Conservation (phyloP, 345 rosid species). For the Camelina laxa region DNA sequence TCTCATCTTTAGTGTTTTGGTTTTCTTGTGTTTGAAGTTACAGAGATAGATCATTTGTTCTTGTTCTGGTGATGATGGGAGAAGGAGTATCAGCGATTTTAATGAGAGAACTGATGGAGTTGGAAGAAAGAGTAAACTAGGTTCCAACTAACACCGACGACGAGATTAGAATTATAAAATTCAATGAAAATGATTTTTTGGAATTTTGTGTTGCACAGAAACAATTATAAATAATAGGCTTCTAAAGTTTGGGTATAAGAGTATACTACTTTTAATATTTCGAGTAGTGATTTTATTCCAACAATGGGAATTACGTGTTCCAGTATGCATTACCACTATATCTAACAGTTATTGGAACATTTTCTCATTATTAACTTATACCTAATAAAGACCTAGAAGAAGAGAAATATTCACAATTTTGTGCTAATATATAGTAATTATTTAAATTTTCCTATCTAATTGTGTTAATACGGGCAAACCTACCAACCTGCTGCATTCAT, state of each 20-base stretch:
- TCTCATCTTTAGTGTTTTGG: slow-evolving; percentile 34
- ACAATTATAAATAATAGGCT: slow-evolving; percentile 13
- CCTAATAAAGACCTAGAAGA: not conserved
- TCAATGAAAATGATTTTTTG: slow-evolving; percentile 7
- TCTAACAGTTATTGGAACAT: not conserved
- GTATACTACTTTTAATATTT: not conserved
- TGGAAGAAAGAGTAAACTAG: slow-evolving; percentile 24
- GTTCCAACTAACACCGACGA: slow-evolving; percentile 38
- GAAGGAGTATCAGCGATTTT: slow-evolving; percentile 20
- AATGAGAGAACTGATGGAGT: slow-evolving; percentile 21
- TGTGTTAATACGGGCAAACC: slow-evolving; percentile 1
- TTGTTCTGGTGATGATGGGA: slow-evolving; percentile 21
- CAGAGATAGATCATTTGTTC: slow-evolving; percentile 33
- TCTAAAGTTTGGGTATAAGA: slow-evolving; percentile 6
- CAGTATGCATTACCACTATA: slow-evolving; percentile 6
- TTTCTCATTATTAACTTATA: not conserved
- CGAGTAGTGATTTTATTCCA: slow-evolving; percentile 12
- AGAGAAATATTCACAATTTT: slow-evolving; percentile 15
- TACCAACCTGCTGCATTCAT: not conserved
- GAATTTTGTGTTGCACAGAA: slow-evolving; percentile 34
- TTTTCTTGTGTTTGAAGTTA: slow-evolving; percentile 37
- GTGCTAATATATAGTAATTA: slow-evolving; percentile 12
- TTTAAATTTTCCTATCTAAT: not conserved
- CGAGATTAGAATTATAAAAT: not conserved
- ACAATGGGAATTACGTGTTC: slow-evolving; percentile 13